A percentile compares a stretch with the other conserved stretches of the same genome.
Evolutionary conservation across 345 rosid species (phyloP).

Genomic region (Geranium rotundifolium): DNA sequence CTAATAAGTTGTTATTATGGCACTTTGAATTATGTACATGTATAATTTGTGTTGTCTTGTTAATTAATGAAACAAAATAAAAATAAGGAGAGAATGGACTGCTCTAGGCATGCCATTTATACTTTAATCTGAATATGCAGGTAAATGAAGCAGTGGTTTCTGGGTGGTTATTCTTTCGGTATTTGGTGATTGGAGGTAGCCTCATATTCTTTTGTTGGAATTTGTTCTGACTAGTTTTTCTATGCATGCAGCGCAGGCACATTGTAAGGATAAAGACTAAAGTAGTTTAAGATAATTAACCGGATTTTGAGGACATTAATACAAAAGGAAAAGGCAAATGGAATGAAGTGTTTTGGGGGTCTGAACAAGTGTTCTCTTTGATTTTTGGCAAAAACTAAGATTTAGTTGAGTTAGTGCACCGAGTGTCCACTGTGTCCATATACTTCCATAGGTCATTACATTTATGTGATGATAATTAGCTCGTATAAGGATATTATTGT

Average conservation of each 20-base stretch:
- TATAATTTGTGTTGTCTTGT: neutral
- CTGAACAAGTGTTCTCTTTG: no score
- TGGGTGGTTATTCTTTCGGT: slow-evolving; percentile 97
- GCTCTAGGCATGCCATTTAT: slow-evolving; percentile 9
- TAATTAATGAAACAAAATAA: neutral
- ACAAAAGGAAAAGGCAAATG: neutral
- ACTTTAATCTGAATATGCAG: slow-evolving; percentile 34
- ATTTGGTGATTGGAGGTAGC: slow-evolving; percentile 96
- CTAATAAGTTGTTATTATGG: neutral
- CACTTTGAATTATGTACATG: neutral
- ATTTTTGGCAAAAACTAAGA: no score
- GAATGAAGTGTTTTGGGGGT: neutral
- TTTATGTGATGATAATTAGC: no score
- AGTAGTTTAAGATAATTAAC: neutral
- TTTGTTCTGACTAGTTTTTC: neutral
- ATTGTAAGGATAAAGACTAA: neutral
- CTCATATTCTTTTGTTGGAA: neutral
- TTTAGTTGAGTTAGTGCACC: no score
- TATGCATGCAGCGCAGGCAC: neutral
- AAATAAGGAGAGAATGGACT: neutral
- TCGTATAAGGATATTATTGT: no score
- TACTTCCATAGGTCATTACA: no score
- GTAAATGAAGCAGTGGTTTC: slow-evolving; percentile 94
- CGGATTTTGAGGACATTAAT: neutral
- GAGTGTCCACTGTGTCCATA: no score